Base-by-base conservation (phyloP, 2,329 filamentous ascomycete species). In the Xylaria sp. region DNA sequence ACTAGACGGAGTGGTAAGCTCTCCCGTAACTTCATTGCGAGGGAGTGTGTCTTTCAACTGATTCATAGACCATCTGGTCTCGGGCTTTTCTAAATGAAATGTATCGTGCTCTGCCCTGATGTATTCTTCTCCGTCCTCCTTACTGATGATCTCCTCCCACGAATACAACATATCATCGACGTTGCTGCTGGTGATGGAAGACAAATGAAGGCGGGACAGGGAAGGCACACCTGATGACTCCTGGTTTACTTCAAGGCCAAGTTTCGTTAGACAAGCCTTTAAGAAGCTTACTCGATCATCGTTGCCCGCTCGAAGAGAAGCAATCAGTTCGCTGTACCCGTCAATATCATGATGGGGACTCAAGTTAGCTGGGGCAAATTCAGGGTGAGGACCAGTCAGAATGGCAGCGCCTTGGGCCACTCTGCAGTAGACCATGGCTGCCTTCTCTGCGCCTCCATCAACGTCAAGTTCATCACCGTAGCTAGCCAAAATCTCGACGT, bases 371-470 rank as follows among this genome's bases (percentile, higher is more conserved):
- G 92, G 88, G 3, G 94, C 91, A 78, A 98, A 98, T 93, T 99
- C 96, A 61, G 95, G 95, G 84, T 99, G 96, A 48, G 94, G 93
- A 0, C 94, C 94, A 0, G 92, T 97, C 20, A 99, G 81, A 6
- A 98, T 81, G 1, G 89, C 93, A 48, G 88, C 88, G 1, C 96
- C 96, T 54, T 94, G 88, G 0, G 94, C 94, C 54, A 97, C 87
- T 71, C 90, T 92, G 76, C 94, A 92, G 76, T 94, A 93, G 0
- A 99, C 89, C 3, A 97, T 86, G 0, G 96, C 95, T 1, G 94
- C 94, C 39, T 89, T 87, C 1, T 89, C 89, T 51, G 88, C 84
- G 0, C 93, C 94, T 0, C 91, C 86, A 63, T 97, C 91, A 2
- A 98, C 92, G 74, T 91, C 89, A 13, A 97, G 80, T 15, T 91